A percentile compares a stretch with the other conserved stretches of the same genome.
Conservation (phyloP, 352 stramenopile species). For the Phytopythium chamaehyphon region DNA sequence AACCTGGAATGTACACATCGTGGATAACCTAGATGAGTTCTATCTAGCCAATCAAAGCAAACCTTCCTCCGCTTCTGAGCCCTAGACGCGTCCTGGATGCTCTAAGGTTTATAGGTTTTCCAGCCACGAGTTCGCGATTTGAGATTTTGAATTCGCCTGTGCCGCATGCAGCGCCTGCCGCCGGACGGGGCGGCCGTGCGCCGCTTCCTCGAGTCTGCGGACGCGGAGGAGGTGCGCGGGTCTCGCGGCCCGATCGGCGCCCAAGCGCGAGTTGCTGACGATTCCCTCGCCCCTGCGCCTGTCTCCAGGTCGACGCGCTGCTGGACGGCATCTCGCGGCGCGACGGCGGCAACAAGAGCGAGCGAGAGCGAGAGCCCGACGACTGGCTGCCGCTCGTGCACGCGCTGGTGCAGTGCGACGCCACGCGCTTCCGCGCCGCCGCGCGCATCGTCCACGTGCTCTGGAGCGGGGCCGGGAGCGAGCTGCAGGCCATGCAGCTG, state of each 20-base stretch:
- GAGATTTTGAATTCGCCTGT: slow-evolving; percentile 3
- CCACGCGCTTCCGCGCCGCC: slow-evolving; percentile 45
- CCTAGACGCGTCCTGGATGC: too few relatives aligned
- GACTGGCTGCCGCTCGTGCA: slow-evolving; percentile 66
- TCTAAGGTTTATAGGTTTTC: too few relatives aligned
- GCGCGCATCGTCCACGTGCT: slow-evolving; percentile 58
- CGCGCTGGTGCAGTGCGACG: slow-evolving; percentile 49
- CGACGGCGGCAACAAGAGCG: slow-evolving; percentile 35
- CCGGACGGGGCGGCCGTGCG: slow-evolving; percentile 55
- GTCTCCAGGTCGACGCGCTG: slow-evolving; percentile 45
- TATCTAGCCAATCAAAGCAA: too few relatives aligned
- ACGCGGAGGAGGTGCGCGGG: slow-evolving; percentile 45
- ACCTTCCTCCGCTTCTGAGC: too few relatives aligned
- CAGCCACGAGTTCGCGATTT: background rate
- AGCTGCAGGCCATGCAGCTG: slow-evolving; percentile 73
- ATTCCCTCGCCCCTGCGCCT: background rate
- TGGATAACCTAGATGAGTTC: too few relatives aligned
- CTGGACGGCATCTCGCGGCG: slow-evolving; percentile 48
- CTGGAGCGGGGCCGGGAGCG: slow-evolving; percentile 45
- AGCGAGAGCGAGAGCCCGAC: slow-evolving; percentile 23
- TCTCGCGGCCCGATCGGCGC: too few relatives aligned
- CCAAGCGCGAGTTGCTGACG: background rate
- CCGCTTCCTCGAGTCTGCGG: slow-evolving; percentile 56
- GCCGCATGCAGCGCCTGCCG: slow-evolving; percentile 8
- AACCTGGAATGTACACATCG: slow-evolving; percentile 1